Evolutionary conservation across 2,329 filamentous ascomycete species (phyloP).

Genomic region (Penicillium sp.): DNA sequence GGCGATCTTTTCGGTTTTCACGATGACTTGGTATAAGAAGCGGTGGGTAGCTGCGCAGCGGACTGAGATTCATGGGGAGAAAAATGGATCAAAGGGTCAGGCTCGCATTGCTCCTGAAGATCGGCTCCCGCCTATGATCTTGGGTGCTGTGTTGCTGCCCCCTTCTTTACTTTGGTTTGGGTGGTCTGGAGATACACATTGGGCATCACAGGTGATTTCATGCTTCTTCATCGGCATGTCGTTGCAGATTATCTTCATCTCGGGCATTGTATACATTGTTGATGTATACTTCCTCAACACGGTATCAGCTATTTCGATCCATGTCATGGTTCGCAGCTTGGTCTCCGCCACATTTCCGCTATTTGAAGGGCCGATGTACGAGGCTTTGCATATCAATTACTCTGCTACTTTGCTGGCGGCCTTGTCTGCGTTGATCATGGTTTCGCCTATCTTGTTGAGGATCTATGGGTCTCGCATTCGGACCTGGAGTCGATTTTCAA

Average conservation of each 20-base stretch:
- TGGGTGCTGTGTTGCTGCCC: slow-evolving; percentile 43
- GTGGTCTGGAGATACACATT: slow-evolving; percentile 44
- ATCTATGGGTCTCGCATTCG: slow-evolving; percentile 24
- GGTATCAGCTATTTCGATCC: slow-evolving; percentile 37
- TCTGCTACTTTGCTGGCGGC: slow-evolving; percentile 21
- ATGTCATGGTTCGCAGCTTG: slow-evolving; percentile 34
- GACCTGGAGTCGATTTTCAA: slow-evolving; percentile 26
- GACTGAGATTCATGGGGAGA: neutral
- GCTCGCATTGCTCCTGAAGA: slow-evolving; percentile 38
- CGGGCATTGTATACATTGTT: slow-evolving; percentile 40
- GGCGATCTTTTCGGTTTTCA: slow-evolving; percentile 29
- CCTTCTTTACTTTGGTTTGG: slow-evolving; percentile 49
- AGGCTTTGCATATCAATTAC: slow-evolving; percentile 19
- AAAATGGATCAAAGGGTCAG: neutral
- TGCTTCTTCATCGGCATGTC: slow-evolving; percentile 45
- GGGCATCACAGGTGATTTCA: slow-evolving; percentile 45
- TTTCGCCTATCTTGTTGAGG: slow-evolving; percentile 54
- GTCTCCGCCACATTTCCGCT: slow-evolving; percentile 31
- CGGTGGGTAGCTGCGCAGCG: slow-evolving; percentile 17
- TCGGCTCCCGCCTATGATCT: slow-evolving; percentile 46
- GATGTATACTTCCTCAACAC: slow-evolving; percentile 38
- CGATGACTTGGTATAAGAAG: slow-evolving; percentile 32
- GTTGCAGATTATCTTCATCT: slow-evolving; percentile 41
- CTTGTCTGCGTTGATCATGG: slow-evolving; percentile 63
- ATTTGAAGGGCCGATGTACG: slow-evolving; percentile 22